Evolutionary conservation across 805 yeast genomes (phyloP).

Genomic region (Candida cerambycidarum): DNA sequence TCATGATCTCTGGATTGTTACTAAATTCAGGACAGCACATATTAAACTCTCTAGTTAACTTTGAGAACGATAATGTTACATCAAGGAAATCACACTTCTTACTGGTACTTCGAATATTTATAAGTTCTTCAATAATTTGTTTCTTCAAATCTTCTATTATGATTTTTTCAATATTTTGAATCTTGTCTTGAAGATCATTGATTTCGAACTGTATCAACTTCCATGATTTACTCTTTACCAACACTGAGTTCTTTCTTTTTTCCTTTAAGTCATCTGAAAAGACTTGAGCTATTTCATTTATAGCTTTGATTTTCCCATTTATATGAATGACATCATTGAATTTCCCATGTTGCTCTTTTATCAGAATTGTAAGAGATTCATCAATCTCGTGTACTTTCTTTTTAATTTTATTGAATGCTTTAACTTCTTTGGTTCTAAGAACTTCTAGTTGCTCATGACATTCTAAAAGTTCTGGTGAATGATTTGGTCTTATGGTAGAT

Average conservation of each 20-base stretch:
- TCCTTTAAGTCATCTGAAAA: constrained; percentile 26
- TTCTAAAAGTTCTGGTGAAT: constrained; percentile 26
- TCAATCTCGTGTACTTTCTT: constrained; percentile 24
- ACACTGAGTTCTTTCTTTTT: constrained; percentile 42
- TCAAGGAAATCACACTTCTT: constrained; percentile 65
- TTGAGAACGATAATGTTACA: constrained; percentile 69
- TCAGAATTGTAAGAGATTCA: constrained; percentile 26
- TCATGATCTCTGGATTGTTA: constrained; percentile 43
- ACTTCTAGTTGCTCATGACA: constrained; percentile 34
- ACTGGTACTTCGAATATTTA: constrained; percentile 51
- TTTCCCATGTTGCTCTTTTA: constrained; percentile 30
- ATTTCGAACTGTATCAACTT: constrained; percentile 58
- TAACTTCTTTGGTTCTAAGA: constrained; percentile 26
- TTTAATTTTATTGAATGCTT: constrained; percentile 21
- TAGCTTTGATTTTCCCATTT: constrained; percentile 36
- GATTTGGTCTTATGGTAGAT: constrained; percentile 37
- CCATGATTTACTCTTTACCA: constrained; percentile 46
- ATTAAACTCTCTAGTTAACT: constrained; percentile 64
- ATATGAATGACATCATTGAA: constrained; percentile 48
- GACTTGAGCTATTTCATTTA: constrained; percentile 19
- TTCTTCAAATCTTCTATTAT: constrained; percentile 51
- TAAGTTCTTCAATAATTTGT: constrained; percentile 44
- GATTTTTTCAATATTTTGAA: constrained; percentile 53
- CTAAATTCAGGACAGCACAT: constrained; percentile 67
- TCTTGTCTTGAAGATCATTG: constrained; percentile 44